Conservation (phyloP, 768 basidiomycete species). For the Tricholoma bakamatsutake region DNA sequence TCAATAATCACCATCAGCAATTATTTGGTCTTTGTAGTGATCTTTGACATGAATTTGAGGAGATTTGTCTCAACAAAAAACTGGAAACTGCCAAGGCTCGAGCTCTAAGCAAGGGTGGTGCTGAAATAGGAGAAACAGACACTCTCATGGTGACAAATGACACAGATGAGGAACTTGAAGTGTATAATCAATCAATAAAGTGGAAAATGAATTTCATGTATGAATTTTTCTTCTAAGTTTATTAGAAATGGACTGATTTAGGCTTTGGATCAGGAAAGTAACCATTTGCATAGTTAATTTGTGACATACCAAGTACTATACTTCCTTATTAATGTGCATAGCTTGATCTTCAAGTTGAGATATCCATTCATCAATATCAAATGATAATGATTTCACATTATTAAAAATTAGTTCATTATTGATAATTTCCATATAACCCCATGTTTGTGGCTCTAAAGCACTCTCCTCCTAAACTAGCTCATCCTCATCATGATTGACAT, state of each 20-base stretch:
- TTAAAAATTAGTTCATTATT: neutral
- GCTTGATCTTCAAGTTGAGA: neutral
- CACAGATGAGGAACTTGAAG: neutral
- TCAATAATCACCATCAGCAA: neutral
- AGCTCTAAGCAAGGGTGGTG: neutral
- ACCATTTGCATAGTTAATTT: neutral
- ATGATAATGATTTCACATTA: neutral
- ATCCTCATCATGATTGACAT: no score
- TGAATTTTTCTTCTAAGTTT: neutral
- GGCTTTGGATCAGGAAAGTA: neutral
- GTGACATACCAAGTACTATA: neutral
- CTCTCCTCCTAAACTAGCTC: no score
- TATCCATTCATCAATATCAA: neutral
- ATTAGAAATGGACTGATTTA: neutral
- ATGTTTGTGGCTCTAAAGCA: no score
- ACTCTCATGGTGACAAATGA: neutral
- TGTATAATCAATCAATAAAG: neutral
- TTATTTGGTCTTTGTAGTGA: neutral
- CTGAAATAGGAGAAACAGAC: neutral
- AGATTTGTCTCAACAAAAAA: neutral
- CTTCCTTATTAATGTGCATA: neutral
- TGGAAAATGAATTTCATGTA: neutral
- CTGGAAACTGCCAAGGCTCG: neutral
- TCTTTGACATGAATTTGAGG: neutral
- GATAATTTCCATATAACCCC: neutral